Evolutionary conservation across 179 eudicot genomes (phyloP).

Genomic region (Spinacia oleracea): DNA sequence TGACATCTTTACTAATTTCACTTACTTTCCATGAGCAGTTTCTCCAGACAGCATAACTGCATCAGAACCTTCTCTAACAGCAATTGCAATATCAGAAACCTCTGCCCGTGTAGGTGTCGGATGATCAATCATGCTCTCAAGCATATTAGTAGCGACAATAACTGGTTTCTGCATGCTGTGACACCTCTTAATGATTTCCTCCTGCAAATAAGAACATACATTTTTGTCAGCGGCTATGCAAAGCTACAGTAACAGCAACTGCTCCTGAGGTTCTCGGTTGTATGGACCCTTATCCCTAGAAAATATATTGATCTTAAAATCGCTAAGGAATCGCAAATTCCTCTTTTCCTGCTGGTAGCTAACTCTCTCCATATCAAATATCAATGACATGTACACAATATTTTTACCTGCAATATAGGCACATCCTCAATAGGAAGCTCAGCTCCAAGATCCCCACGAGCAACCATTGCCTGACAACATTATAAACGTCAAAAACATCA

Average conservation of each 20-base stretch:
- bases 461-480: constrained; percentile 89
- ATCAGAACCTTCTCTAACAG: constrained; percentile 96
- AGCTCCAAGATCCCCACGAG: constrained; percentile 99
- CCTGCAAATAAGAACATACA: constrained; percentile 43
- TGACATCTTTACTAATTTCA: constrained; percentile 20
- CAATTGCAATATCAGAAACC: constrained; percentile 99
- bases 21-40: constrained; percentile 99
- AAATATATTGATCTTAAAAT: not conserved
- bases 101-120: constrained; percentile 99
- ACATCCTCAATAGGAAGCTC: constrained; percentile 99
- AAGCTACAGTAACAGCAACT: constrained; percentile 11
- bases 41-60: constrained; percentile 99
- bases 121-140: constrained; percentile 94
- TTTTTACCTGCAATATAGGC: constrained; percentile 85
- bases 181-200: constrained; percentile 86
- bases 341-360: not conserved
- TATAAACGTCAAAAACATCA: constrained; percentile 1
- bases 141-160: constrained; percentile 99
- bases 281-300: not conserved
- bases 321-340: not conserved
- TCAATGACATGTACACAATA: not conserved
- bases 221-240: not conserved
- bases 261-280: not conserved
- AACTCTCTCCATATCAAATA: not conserved
- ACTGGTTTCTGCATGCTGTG: constrained; percentile 93